phyloP scores from a whole-genome alignment of 2,329 filamentous ascomycete genomes.

The Blumeriella jaapii region DNA sequence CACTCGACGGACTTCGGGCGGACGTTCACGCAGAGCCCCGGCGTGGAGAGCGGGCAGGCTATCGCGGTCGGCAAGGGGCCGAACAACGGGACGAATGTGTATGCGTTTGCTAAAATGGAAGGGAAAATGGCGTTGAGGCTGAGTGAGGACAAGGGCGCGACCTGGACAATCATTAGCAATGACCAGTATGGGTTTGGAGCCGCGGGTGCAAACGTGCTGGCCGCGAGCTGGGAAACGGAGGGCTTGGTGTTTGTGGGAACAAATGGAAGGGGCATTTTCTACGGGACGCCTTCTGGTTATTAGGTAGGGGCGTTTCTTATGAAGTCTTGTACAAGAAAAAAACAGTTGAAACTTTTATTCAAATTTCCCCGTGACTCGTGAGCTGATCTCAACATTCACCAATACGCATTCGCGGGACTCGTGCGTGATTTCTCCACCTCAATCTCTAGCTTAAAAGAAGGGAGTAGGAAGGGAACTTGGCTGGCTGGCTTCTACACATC shows the following conservation, averaged over 20 bases:
- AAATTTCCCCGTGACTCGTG: conserved; percentile 2
- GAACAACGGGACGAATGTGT: conserved; percentile 6
- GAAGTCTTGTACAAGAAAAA: too few relatives aligned
- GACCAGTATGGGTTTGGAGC: conserved; percentile 3
- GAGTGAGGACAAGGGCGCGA: conserved; percentile 2
- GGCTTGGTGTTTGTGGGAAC: conserved; percentile 8
- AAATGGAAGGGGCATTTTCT: conserved; percentile 6
- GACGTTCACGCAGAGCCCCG: conserved; percentile 5
- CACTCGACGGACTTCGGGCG: conserved; percentile 37
- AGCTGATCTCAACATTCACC: too few relatives aligned
- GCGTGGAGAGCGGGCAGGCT: conserved; percentile 1
- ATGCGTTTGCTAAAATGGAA: conserved; percentile 2
- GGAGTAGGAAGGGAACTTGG: too few relatives aligned
- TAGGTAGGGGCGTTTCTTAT: too few relatives aligned
- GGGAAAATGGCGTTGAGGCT: conserved; percentile 1
- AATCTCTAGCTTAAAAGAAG: too few relatives aligned
- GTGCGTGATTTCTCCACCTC: too few relatives aligned
- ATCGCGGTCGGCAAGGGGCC: conserved; percentile 5
- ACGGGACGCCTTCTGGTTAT: too few relatives aligned
- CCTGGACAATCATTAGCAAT: conserved; percentile 4
- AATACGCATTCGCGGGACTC: too few relatives aligned
- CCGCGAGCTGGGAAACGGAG: conserved; percentile 7
- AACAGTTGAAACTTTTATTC: too few relatives aligned
- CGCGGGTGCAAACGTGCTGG: conserved; percentile 3
- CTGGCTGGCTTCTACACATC: too few relatives aligned